Conservation (phyloP, 2,329 filamentous ascomycete species). For the Fusarium circinatum region DNA sequence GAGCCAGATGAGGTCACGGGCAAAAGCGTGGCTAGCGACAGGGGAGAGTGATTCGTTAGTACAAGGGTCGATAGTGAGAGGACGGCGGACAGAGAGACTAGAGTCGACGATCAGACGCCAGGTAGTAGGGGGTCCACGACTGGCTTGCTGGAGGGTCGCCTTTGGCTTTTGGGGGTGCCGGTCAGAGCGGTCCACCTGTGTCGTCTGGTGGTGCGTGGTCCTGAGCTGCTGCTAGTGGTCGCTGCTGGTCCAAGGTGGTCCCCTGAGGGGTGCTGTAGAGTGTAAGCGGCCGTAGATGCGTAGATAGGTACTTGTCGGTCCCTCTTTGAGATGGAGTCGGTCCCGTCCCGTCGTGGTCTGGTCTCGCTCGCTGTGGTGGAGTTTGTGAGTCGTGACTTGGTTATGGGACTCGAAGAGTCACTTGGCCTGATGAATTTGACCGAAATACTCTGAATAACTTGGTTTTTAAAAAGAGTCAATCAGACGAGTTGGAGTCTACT, state of each 20-base stretch:
- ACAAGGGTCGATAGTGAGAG: constrained; percentile 28
- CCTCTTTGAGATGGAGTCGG: constrained; percentile 30
- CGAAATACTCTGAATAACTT: constrained; percentile 10
- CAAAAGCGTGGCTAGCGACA: constrained; percentile 32
- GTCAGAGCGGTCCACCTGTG: constrained; percentile 38
- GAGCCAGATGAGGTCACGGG: constrained; percentile 45
- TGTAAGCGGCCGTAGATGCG: constrained; percentile 26
- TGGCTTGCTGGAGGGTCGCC: constrained; percentile 30
- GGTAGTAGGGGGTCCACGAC: constrained; percentile 38
- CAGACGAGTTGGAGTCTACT: constrained; percentile 15
- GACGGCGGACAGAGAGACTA: constrained; percentile 32
- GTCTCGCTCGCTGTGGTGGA: constrained; percentile 22
- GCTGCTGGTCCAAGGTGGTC: constrained; percentile 38
- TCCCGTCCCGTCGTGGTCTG: constrained; percentile 25
- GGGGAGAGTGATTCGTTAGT: constrained; percentile 40
- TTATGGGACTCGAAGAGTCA: constrained; percentile 33
- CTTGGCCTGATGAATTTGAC: constrained; percentile 30
- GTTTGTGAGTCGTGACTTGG: constrained; percentile 31
- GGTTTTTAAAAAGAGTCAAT: constrained; percentile 17
- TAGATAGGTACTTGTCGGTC: constrained; percentile 25
- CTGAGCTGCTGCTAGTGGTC: constrained; percentile 34
- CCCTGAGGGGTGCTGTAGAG: constrained; percentile 31
- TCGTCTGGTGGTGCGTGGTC: constrained; percentile 40
- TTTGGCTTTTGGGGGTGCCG: constrained; percentile 38
- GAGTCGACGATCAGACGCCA: constrained; percentile 44